A percentile compares a stretch with the other conserved stretches of the same genome.
Evolutionary conservation across 2,329 filamentous ascomycete genomes (phyloP).

Genomic region (Helotiales sp.): DNA sequence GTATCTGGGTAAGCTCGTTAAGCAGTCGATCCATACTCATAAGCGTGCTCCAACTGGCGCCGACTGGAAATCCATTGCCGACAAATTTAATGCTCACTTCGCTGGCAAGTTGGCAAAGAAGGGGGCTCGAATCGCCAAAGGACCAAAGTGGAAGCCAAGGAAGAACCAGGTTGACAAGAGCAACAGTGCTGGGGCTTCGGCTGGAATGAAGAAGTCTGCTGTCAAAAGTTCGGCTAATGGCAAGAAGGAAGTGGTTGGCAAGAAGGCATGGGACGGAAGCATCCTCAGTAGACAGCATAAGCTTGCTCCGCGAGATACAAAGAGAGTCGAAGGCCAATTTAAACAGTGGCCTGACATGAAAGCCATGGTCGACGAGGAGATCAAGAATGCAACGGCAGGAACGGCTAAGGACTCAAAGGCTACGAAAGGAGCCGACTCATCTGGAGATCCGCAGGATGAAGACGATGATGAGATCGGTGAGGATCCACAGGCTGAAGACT

Average conservation of each 20-base stretch:
- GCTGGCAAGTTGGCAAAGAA: background rate
- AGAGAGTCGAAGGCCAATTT: background rate
- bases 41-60: background rate
- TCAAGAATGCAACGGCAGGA: background rate
- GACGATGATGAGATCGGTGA: background rate
- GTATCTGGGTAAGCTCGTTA: background rate
- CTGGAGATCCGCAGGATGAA: background rate
- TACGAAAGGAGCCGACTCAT: background rate
- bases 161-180: background rate
- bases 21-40: background rate
- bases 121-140: background rate
- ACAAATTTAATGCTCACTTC: background rate
- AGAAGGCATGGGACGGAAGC: background rate
- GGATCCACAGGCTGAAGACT: no score
- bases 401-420: background rate
- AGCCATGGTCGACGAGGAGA: background rate
- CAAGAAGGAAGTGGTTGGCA: background rate
- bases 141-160: background rate
- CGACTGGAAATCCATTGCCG: background rate
- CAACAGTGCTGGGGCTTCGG: background rate
- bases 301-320: background rate
- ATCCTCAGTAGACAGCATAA: background rate
- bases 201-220: background rate
- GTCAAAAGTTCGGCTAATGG: background rate
- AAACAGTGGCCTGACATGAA: background rate